phyloP scores from a whole-genome alignment of 164 flowering plant genomes.

The Akebia trifoliata region DNA sequence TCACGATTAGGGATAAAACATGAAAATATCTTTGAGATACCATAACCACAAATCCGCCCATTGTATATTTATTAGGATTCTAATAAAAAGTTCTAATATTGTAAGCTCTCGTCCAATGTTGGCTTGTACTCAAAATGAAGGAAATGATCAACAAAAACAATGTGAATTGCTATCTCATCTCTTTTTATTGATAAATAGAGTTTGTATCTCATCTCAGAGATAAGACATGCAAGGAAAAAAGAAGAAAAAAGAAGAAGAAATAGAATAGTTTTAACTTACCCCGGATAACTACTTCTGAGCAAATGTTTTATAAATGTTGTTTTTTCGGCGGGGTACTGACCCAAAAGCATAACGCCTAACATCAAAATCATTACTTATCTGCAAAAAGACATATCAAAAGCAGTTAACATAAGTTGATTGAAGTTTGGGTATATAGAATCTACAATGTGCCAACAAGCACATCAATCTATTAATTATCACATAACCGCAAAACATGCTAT shows the following conservation, averaged over 20 bases:
- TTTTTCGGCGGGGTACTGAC: slow-evolving; percentile 97
- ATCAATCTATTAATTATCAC: too few relatives aligned
- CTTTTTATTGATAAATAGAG: too few relatives aligned
- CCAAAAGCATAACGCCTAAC: slow-evolving; percentile 98
- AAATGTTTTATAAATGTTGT: slow-evolving; percentile 97
- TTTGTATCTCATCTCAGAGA: too few relatives aligned
- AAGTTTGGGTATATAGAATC: too few relatives aligned
- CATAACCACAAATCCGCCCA: slow-evolving; percentile 97
- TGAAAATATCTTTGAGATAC: slow-evolving; percentile 28
- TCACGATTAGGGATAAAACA: slow-evolving; percentile 1
- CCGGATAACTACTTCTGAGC: slow-evolving; percentile 71
- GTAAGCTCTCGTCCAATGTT: slow-evolving; percentile 99
- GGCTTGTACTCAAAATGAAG: slow-evolving; percentile 48
- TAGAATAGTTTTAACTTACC: slow-evolving; percentile 35
- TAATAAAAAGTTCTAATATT: too few relatives aligned
- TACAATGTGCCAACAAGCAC: too few relatives aligned
- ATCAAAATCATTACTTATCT: slow-evolving; percentile 97
- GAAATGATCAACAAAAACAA: too few relatives aligned
- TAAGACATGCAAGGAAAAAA: too few relatives aligned
- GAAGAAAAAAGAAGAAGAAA: slow-evolving; percentile 3
- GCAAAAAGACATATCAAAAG: slow-evolving; percentile 22
- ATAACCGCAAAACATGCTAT: too few relatives aligned
- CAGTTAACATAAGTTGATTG: too few relatives aligned
- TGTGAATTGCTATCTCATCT: too few relatives aligned
- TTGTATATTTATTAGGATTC: too few relatives aligned